Conservation (phyloP, 2,329 filamentous ascomycete species). For the Ascochyta fabae region DNA sequence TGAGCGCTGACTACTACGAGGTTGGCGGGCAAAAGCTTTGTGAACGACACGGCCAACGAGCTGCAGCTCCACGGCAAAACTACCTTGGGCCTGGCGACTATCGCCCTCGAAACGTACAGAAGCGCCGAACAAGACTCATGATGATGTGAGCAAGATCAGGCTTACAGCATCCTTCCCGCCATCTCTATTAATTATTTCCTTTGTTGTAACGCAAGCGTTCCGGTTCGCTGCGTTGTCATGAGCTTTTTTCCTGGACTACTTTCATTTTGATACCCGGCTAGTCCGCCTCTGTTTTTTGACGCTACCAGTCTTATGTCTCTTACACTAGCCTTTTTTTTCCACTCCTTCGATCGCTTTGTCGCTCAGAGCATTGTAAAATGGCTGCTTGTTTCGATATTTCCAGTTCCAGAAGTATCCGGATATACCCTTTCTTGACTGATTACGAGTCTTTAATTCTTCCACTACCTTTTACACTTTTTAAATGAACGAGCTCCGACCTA, state of each 20-base stretch:
- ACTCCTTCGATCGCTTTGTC: not conserved
- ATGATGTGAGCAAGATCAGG: conserved; percentile 52
- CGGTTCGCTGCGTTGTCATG: conserved; percentile 12
- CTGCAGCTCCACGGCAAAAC: conserved; percentile 50
- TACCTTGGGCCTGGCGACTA: conserved; percentile 48
- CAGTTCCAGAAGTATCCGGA: conserved; percentile 4
- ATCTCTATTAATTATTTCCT: not conserved
- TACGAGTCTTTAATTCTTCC: conserved; percentile 12
- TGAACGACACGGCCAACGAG: conserved; percentile 79
- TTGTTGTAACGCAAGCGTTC: not conserved
- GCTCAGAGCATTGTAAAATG: not conserved
- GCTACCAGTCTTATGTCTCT: conserved; percentile 10
- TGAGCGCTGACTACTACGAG: conserved; percentile 90
- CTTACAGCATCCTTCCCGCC: not conserved
- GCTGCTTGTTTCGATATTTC: not conserved
- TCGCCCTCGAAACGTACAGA: conserved; percentile 52
- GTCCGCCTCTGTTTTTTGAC: conserved; percentile 22
- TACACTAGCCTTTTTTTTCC: conserved; percentile 14
- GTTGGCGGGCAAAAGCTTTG: conserved; percentile 81
- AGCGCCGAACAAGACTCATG: conserved; percentile 58
- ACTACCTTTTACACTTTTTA: conserved; percentile 16
- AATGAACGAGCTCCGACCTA: conserved; percentile 30
- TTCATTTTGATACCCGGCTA: conserved; percentile 34
- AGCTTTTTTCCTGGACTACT: conserved; percentile 22
- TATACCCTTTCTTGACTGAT: conserved; percentile 22